Conservation (phyloP, 139 green algal genomes). For the Coccomyxa sp. region DNA sequence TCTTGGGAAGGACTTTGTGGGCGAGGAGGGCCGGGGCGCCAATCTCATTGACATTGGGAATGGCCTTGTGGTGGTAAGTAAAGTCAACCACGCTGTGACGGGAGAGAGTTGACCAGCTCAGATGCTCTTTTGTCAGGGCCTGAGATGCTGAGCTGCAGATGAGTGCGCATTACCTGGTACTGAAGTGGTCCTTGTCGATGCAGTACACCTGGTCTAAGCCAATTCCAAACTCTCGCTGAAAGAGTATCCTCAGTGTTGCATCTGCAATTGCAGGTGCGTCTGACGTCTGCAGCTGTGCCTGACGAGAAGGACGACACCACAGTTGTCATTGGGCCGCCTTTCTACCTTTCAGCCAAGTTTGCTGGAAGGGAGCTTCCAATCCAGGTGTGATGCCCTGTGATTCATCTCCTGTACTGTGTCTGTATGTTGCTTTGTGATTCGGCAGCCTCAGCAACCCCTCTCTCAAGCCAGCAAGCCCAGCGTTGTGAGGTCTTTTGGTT, state of each 20-base stretch:
- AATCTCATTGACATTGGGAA: conserved; percentile 17
- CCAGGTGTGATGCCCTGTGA: conserved; percentile 4
- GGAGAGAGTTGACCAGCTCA: too few species aligned
- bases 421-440: not conserved
- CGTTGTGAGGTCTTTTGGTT: too few species aligned
- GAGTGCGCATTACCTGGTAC: too few species aligned
- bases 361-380: conserved; percentile 12
- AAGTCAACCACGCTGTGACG: too few species aligned
- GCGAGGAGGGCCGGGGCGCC: conserved; percentile 11
- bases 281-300: conserved; percentile 8
- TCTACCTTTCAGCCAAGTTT: conserved; percentile 17
- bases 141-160: too few species aligned
- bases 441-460: not conserved
- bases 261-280: conserved; percentile 11
- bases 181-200: too few species aligned
- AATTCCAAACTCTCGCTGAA: too few species aligned
- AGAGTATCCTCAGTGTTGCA: too few species aligned
- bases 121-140: too few species aligned
- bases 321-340: conserved; percentile 20
- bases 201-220: too few species aligned
- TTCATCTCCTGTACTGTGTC: not conserved
- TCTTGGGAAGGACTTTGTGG: conserved; percentile 10
- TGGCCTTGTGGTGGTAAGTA: not conserved
- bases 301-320: conserved; percentile 18
- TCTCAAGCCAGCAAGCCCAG: too few species aligned